Percentiles rank a stretch among this genome's conserved stretches.
Evolutionary conservation across 2,329 filamentous ascomycete genomes (phyloP).

Genomic region (Fusarium sp.): DNA sequence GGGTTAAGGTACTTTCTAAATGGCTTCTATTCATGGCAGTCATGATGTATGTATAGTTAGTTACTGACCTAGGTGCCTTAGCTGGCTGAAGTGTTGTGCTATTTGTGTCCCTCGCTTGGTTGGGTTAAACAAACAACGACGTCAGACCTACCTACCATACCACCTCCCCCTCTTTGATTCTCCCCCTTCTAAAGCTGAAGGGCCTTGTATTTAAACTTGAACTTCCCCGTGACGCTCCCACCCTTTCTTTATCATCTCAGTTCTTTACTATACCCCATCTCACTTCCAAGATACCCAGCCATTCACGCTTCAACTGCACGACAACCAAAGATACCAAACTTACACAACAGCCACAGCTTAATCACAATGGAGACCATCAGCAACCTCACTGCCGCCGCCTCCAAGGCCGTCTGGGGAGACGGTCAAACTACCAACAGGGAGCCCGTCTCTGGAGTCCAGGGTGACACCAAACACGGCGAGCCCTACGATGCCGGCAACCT

Average conservation of each 20-base stretch:
- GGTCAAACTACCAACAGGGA: conserved; percentile 59
- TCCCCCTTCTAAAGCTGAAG: not conserved
- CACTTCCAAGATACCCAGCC: conserved; percentile 17
- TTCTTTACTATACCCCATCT: conserved; percentile 13
- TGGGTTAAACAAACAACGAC: conserved; percentile 22
- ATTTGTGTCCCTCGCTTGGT: conserved; percentile 2
- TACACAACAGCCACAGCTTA: not conserved
- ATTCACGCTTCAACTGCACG: not conserved
- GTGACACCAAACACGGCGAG: conserved; percentile 72
- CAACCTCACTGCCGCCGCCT: conserved; percentile 57
- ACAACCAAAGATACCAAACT: not conserved
- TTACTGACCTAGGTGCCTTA: not conserved
- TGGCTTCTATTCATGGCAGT: conserved; percentile 3
- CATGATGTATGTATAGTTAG: conserved; percentile 6
- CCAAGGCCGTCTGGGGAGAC: conserved; percentile 55
- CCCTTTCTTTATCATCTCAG: not conserved
- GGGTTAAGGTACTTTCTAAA: not conserved
- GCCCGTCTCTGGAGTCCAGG: conserved; percentile 75
- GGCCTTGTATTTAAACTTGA: conserved; percentile 31
- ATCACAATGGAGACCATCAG: conserved; percentile 71
- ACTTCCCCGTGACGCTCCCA: not conserved
- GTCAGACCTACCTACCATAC: conserved; percentile 20
- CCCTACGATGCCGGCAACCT: conserved; percentile 84
- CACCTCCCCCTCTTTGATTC: not conserved
- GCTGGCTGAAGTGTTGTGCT: not conserved